phyloP scores from a whole-genome alignment of 768 basidiomycete species.

The Pluteus cervinus region DNA sequence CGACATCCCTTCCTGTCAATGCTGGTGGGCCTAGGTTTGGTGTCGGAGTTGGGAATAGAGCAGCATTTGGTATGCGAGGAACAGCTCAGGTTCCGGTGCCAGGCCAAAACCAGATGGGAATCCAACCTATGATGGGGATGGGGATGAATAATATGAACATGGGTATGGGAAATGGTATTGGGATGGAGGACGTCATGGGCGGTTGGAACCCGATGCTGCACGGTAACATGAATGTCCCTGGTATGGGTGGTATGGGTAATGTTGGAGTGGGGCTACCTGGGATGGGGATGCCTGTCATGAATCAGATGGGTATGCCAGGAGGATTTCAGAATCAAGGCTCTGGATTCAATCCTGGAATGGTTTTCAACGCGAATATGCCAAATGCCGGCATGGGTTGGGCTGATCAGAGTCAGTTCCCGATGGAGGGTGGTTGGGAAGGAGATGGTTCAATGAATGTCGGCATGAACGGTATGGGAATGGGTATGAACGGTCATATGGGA shows the following conservation, averaged over 20 bases:
- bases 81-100: constrained; percentile 4
- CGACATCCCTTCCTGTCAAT: constrained; percentile 6
- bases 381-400: constrained; percentile 28
- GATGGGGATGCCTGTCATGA: constrained; percentile 22
- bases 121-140: constrained; percentile 37
- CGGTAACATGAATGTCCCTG: no score
- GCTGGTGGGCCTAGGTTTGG: constrained; percentile 11
- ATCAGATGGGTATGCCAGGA: constrained; percentile 18
- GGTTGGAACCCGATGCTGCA: constrained; percentile 30
- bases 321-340: constrained; percentile 12
- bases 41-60: constrained; percentile 8
- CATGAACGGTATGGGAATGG: constrained; percentile 40
- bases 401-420: constrained; percentile 23
- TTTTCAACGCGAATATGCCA: constrained; percentile 29
- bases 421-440: constrained; percentile 25
- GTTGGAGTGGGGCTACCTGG: constrained; percentile 20
- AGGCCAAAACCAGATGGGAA: constrained; percentile 22
- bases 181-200: constrained; percentile 30
- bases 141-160: constrained; percentile 16
- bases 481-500: constrained; percentile 31
- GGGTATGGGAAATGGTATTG: constrained; percentile 14
- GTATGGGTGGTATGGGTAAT: constrained; percentile 22
- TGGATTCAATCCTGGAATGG: constrained; percentile 14
- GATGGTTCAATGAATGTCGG: constrained; percentile 29
- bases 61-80: constrained; percentile 8